Conservation (phyloP, 352 stramenopile genomes). For the Phytophthora sojae region DNA sequence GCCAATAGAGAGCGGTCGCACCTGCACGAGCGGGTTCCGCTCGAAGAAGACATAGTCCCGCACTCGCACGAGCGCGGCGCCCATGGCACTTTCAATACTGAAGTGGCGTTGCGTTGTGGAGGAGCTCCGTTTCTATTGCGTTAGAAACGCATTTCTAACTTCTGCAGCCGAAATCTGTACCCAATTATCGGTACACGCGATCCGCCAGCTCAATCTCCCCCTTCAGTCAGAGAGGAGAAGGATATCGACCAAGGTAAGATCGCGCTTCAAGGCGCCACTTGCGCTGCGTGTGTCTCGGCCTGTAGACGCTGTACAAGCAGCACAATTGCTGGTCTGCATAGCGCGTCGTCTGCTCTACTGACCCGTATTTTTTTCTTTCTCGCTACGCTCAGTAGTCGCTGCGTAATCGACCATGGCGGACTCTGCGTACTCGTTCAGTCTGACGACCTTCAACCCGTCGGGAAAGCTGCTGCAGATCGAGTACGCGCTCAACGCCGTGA, state of each 20-base stretch:
- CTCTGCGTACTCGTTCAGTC: slow-evolving; percentile 98
- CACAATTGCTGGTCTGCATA: not conserved
- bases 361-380: not conserved
- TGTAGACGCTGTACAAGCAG: not conserved
- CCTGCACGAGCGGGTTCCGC: slow-evolving; percentile 76
- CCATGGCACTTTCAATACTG: slow-evolving; percentile 25
- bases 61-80: slow-evolving; percentile 36
- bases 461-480: slow-evolving; percentile 99
- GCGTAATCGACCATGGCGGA: slow-evolving; percentile 89
- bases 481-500: slow-evolving; percentile 99
- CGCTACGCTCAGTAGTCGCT: slow-evolving; percentile 8
- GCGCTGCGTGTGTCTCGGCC: slow-evolving; percentile 4
- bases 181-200: slow-evolving; percentile 22
- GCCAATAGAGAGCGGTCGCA: slow-evolving; percentile 9
- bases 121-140: slow-evolving; percentile 17
- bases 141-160: slow-evolving; percentile 1
- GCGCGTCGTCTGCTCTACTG: slow-evolving; percentile 2
- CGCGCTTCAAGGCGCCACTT: slow-evolving; percentile 21
- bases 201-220: slow-evolving; percentile 29
- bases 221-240: slow-evolving; percentile 40
- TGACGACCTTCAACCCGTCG: slow-evolving; percentile 99
- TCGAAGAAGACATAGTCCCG: slow-evolving; percentile 72
- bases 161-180: slow-evolving; percentile 5
- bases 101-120: slow-evolving; percentile 14
- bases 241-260: slow-evolving; percentile 46